Evolutionary conservation across 2,329 filamentous ascomycete species (phyloP).

Genomic region (Monosporascus sp.): DNA sequence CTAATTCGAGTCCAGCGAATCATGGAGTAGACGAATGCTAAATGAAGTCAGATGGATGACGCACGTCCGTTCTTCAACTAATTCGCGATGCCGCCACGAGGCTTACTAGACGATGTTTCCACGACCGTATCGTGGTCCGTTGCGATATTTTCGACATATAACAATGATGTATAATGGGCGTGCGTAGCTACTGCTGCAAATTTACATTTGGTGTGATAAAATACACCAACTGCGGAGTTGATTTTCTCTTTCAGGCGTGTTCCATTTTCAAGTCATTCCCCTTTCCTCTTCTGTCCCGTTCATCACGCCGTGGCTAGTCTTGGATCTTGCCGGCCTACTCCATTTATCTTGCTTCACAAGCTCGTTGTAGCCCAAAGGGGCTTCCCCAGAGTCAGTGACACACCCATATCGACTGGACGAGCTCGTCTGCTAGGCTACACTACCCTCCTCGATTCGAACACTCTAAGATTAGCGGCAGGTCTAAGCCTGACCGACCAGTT

Average conservation of each 20-base stretch:
- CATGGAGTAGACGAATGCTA: constrained; percentile 3
- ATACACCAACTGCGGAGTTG: constrained; percentile 30
- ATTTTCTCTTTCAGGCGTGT: background rate
- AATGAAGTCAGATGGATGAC: constrained; percentile 28
- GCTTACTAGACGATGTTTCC: constrained; percentile 10
- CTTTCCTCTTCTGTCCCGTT: constrained; percentile 33
- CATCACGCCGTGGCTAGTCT: constrained; percentile 23
- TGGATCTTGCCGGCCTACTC: constrained; percentile 16
- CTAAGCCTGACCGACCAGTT: background rate
- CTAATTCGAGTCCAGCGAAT: no score
- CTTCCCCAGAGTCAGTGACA: constrained; percentile 13
- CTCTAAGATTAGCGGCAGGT: background rate
- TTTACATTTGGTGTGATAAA: constrained; percentile 19
- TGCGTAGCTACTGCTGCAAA: constrained; percentile 16
- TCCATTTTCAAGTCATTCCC: constrained; percentile 26
- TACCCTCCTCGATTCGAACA: constrained; percentile 18
- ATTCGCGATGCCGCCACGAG: constrained; percentile 18
- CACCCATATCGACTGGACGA: constrained; percentile 30
- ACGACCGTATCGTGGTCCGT: constrained; percentile 27
- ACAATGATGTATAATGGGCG: constrained; percentile 23
- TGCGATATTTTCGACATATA: constrained; percentile 30
- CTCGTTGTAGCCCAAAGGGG: constrained; percentile 20
- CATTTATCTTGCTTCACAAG: constrained; percentile 25
- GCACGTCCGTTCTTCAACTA: constrained; percentile 21
- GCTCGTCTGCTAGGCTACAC: constrained; percentile 28